Conservation (phyloP, 192 early-diverging fungal genomes). For the Backusella mclennaniae region DNA sequence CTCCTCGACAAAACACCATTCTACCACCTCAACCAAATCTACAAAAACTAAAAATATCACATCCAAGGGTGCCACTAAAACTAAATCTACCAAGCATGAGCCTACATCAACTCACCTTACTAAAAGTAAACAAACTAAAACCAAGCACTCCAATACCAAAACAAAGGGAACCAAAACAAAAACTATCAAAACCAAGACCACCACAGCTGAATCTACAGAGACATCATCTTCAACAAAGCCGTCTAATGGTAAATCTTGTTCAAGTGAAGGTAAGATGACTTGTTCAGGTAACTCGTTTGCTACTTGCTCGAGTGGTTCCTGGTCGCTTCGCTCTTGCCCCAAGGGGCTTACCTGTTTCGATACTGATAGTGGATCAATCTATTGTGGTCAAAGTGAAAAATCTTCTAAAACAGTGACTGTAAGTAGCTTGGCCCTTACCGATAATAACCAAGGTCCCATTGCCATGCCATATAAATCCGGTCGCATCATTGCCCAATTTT, state of each 20-base stretch:
- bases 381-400: conserved; percentile 32
- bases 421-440: not conserved
- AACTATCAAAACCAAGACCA: conserved; percentile 16
- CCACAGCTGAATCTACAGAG: conserved; percentile 27
- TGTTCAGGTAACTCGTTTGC: conserved; percentile 46
- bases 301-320: conserved; percentile 42
- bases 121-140: not conserved
- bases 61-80: not conserved
- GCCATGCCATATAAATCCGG: conserved; percentile 9
- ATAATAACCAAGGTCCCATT: not conserved
- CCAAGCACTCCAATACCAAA: not conserved
- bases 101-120: not conserved
- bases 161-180: conserved; percentile 17
- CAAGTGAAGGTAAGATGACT: conserved; percentile 32
- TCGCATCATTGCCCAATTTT: conserved; percentile 20
- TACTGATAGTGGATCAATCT: conserved; percentile 40
- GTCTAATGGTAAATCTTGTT: conserved; percentile 42
- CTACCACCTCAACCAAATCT: not conserved
- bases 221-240: conserved; percentile 28
- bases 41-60: not conserved
- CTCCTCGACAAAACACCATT: not conserved
- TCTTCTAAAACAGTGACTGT: not conserved
- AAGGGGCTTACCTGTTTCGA: conserved; percentile 44
- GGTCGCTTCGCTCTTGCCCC: conserved; percentile 43
- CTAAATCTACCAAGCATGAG: not conserved